Base-by-base conservation (phyloP, 202 grass and related monocot species). In the Thinopyrum obtusiflorum region DNA sequence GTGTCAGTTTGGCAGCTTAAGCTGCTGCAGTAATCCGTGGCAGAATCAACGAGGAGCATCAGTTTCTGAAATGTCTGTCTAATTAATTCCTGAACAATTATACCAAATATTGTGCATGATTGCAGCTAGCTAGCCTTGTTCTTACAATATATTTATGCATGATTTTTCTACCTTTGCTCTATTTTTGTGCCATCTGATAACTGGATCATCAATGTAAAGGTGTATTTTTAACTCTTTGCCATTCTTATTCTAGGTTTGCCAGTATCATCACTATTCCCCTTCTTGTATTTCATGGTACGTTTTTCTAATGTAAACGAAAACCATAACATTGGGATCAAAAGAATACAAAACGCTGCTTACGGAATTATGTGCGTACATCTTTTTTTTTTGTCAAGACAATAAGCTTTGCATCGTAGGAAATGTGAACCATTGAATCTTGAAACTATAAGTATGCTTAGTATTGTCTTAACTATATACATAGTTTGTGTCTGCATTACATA, bases 241-340 rank as follows among this genome's bases (percentile, higher is more conserved):
- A 21, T 81, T 76, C 3, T 61, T 7, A 79, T 82, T 92, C 21
- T 82, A 92, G 91, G 85, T 87, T 79, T 97, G 53, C 91, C 87
- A 25, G 87, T 90, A 81, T 90, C 89, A 14, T 88, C 84, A 8
- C 32, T 96, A 37, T 93, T 96, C 83, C 93, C 93, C 17, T 96
- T 89, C 90, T 73, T 93, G 78, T 96, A 96, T 61, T 96, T 96
- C 80, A 93, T 93, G 94, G 89, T 93, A 93, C 21, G 88, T n/a
- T 17, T 25, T 65, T 73, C 9, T 36, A 2, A 18, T 26, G 7
- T 20, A 65, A 13, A 28, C 9, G 3, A 28, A 9, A 14, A 15
- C 2, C 18, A 57, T 57, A n/a, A 57, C 53, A 57, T 57, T 57
- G 53, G 53, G 17, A n/a, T 57, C 53, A 57, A 53, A 53, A 53